Conservation (phyloP, 106 monocot species). For the Vanilla planifolia region DNA sequence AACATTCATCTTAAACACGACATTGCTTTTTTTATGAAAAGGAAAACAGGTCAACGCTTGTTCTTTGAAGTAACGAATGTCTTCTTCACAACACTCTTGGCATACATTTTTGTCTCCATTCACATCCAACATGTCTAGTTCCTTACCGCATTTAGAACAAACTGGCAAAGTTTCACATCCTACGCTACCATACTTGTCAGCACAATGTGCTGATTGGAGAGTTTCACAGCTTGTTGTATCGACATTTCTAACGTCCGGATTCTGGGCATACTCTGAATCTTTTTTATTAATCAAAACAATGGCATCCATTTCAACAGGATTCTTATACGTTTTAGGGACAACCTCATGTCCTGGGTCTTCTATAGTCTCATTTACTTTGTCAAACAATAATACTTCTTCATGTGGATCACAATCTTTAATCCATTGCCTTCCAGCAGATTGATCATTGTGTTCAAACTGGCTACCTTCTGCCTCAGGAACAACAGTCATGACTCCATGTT, state of each 20-base stretch:
- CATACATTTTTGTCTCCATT: constrained; percentile 31
- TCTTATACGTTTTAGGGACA: constrained; percentile 6
- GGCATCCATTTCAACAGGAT: constrained; percentile 4
- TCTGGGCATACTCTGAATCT: constrained; percentile 15
- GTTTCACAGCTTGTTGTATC: neutral
- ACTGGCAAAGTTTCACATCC: constrained; percentile 14
- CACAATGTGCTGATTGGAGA: constrained; percentile 5
- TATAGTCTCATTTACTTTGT: constrained; percentile 48
- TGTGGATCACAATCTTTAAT: constrained; percentile 24
- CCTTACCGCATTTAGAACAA: constrained; percentile 56
- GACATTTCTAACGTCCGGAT: neutral
- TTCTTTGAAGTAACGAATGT: constrained; percentile 11
- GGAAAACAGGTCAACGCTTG: constrained; percentile 1
- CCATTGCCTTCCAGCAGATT: constrained; percentile 37
- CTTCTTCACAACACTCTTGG: constrained; percentile 37
- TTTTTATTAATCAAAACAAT: constrained; percentile 9
- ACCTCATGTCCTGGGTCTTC: constrained; percentile 20
- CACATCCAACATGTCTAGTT: constrained; percentile 17
- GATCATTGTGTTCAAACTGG: constrained; percentile 13
- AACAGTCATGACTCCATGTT: constrained; percentile 42
- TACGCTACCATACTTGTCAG: constrained; percentile 9
- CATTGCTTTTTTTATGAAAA: constrained; percentile 5
- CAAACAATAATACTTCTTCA: constrained; percentile 62
- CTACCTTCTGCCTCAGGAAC: constrained; percentile 24
- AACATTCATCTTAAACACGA: neutral